Evolutionary conservation across 1,284 basidiomycete genomes (phyloP), one percentile per base, ranked within the genome.

Genomic region (Pholiota adiposa): DNA sequence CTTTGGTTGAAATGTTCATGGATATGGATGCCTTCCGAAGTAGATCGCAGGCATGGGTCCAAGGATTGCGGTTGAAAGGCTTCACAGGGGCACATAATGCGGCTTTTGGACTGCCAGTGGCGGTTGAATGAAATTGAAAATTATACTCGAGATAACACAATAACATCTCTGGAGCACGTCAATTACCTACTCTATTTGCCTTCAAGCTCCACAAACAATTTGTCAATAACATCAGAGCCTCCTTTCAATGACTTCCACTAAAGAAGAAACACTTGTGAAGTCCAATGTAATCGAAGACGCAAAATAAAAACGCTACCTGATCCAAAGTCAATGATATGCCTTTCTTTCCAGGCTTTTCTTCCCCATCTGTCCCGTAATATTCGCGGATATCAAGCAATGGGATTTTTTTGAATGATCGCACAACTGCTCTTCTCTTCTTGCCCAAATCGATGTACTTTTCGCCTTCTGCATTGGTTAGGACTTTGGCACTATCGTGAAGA

Each of bases 281-380:
- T 23, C 46, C 27, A 46, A 58, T 9, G 57, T 44, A 53, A 55
- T 41, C 44, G 49, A 23, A 11, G 21, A 11, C 9, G n/a, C 49
- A 33, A 19, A 31, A 21, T 2, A 33, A 25, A 18, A 21, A 27
- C 73, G 80, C 51, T 63, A 90, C 90, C 81, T 92, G 91, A 36
- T 93, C 92, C 0, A 75, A 48, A 9, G 75, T 75, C n/a, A 95
- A 77, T 0, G 87, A 83, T 58, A 95, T 89, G 6, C 93, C 93
- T 68, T 94, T 94, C 73, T 90, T 89, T 0, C 92, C 90, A 0
- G 93, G 93, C 64, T 90, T 92, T 62, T 86, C 80, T n/a, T 87
- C 82, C 4, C 83, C 75, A 6, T 70, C 72, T 25, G 63, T 61
- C 3, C 69, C 83, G 67, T 90, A 95, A 67, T 81, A 93, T 73